phyloP scores from a whole-genome alignment of 129 eudicot species.

The Flaveria linearis region DNA sequence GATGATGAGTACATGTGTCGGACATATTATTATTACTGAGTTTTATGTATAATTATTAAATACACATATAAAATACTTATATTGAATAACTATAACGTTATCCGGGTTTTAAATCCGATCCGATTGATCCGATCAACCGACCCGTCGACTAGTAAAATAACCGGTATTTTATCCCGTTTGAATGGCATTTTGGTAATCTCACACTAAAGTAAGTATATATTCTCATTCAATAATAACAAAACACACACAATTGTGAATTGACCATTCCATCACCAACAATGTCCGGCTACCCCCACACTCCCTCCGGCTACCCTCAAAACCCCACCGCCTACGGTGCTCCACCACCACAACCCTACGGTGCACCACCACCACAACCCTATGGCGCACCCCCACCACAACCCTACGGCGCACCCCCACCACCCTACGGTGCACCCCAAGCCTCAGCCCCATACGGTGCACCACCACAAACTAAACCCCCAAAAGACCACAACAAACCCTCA shows the following conservation, averaged over 20 bases:
- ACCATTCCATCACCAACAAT: background rate
- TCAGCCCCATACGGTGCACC: constrained; percentile 55
- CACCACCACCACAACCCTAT: constrained; percentile 30
- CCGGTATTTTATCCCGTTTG: too few species aligned
- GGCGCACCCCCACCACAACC: constrained; percentile 47
- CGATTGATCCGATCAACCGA: too few species aligned
- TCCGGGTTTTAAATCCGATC: too few species aligned
- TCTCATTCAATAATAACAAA: too few species aligned
- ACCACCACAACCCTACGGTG: constrained; percentile 40
- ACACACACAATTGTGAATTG: too few species aligned
- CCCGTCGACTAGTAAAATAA: too few species aligned
- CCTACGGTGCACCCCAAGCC: constrained; percentile 44
- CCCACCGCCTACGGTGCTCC: constrained; percentile 49
- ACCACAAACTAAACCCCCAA: constrained; percentile 42
- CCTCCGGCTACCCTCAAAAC: constrained; percentile 45
- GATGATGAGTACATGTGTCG: too few species aligned
- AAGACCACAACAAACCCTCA: constrained; percentile 38
- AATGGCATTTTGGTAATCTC: background rate
- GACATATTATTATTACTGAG: too few species aligned
- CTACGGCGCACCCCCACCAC: constrained; percentile 33
- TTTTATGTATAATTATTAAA: too few species aligned
- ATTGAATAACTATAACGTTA: too few species aligned
- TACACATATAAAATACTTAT: too few species aligned
- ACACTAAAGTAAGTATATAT: background rate
- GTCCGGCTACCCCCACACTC: background rate